These are phyloP conservation scores for Phialophora macrospora DNA, from an alignment of 2,329 filamentous ascomycete species.

Conservation along the genomic window DNA sequence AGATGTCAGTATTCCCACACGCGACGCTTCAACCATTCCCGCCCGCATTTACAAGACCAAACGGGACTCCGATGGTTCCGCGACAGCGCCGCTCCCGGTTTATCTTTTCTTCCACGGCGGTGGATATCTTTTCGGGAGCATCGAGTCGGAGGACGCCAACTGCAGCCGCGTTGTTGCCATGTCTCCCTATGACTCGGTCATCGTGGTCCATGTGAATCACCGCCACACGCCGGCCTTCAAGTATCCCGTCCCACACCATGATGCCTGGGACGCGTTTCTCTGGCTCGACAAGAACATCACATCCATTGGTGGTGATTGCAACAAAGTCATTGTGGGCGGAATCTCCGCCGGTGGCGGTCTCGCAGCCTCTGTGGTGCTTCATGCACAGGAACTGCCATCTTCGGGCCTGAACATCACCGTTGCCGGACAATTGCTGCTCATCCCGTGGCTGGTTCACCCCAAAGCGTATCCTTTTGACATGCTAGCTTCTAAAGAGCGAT, in stretches of 20 bases:
- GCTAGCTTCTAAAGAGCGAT: background rate
- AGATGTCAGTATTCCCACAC: background rate
- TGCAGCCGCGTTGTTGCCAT: background rate
- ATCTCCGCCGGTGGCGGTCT: constrained; percentile 9
- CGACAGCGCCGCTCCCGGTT: background rate
- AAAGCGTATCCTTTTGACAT: background rate
- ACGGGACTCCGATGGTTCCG: background rate
- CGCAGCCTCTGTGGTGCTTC: background rate
- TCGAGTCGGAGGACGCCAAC: background rate
- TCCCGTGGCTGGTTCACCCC: constrained; percentile 1
- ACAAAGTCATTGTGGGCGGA: background rate
- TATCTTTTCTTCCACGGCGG: constrained; percentile 4
- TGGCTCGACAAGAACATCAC: background rate
- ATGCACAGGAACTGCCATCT: background rate
- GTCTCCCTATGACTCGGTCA: background rate
- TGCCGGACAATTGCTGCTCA: background rate
- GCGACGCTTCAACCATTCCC: background rate
- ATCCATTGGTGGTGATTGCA: background rate
- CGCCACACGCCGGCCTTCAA: background rate
- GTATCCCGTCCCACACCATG: background rate
- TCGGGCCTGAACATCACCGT: background rate
- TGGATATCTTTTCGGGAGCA: background rate
- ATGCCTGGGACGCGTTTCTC: constrained; percentile 2
- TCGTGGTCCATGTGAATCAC: background rate
- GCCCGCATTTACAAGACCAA: background rate